A percentile compares a stretch with the other conserved stretches of the same genome.
Evolutionary conservation across 1,284 basidiomycete species (phyloP).

Genomic region (Abortiporus biennis): DNA sequence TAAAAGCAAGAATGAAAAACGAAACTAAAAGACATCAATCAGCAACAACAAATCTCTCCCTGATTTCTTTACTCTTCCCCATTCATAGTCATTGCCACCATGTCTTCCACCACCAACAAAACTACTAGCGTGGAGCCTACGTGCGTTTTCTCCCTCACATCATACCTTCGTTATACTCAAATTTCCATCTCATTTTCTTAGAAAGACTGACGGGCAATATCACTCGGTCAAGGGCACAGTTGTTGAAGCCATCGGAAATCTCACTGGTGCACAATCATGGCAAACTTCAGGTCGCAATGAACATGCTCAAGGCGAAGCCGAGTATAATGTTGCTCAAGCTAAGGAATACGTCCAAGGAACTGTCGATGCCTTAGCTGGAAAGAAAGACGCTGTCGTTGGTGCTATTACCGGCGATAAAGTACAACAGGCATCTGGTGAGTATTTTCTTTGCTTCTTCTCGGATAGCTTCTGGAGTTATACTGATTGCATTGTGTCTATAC

Average conservation of each 20-base stretch:
- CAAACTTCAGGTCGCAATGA: constrained; percentile 56
- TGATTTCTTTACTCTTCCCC: too few relatives aligned
- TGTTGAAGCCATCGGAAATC: constrained; percentile 52
- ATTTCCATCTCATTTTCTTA: constrained; percentile 16
- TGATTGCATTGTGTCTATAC: too few relatives aligned
- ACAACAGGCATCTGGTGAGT: constrained; percentile 51
- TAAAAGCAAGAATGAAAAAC: too few relatives aligned
- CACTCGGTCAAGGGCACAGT: constrained; percentile 55
- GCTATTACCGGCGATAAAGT: constrained; percentile 57
- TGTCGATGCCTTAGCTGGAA: constrained; percentile 53
- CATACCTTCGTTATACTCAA: neutral
- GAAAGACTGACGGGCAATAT: constrained; percentile 58
- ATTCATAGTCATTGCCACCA: too few relatives aligned
- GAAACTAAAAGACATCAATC: too few relatives aligned
- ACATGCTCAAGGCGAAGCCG: too few relatives aligned
- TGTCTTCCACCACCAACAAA: constrained; percentile 13
- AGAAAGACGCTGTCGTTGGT: too few relatives aligned
- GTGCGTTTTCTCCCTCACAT: constrained; percentile 7
- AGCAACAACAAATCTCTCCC: too few relatives aligned
- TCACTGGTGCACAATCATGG: constrained; percentile 42
- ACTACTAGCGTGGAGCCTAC: too few relatives aligned
- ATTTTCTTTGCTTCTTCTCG: too few relatives aligned
- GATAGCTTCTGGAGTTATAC: too few relatives aligned
- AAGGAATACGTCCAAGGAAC: constrained; percentile 54
- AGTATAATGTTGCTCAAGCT: constrained; percentile 46